Conservation (phyloP, 495 filamentous ascomycete species). For the Filosporella fistucella region DNA sequence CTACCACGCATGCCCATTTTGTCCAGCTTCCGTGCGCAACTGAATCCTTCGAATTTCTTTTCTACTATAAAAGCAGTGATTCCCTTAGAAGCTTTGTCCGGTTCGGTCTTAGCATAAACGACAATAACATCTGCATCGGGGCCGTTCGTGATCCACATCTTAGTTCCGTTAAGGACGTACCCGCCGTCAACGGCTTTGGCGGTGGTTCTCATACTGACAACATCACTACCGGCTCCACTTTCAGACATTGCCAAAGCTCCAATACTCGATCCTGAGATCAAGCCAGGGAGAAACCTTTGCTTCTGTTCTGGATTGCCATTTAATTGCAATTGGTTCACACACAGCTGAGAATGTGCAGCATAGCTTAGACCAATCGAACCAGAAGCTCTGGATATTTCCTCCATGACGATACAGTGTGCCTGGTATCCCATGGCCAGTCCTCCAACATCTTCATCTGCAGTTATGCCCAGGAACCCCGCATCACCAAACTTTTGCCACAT, state of each 20-base stretch:
- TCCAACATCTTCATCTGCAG: slow-evolving; percentile 89
- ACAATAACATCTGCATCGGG: slow-evolving; percentile 83
- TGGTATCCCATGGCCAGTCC: slow-evolving; percentile 93
- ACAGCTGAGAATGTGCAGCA: slow-evolving; percentile 93
- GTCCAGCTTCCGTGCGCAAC: slow-evolving; percentile 85
- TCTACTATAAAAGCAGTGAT: slow-evolving; percentile 95
- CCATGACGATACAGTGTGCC: slow-evolving; percentile 94
- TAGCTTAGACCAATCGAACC: slow-evolving; percentile 90
- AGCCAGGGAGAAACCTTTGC: slow-evolving; percentile 67
- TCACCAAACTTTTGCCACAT: slow-evolving; percentile 95
- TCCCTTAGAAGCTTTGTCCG: slow-evolving; percentile 76
- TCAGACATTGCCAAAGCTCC: slow-evolving; percentile 96
- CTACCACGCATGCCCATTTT: slow-evolving; percentile 98
- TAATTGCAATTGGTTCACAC: slow-evolving; percentile 92
- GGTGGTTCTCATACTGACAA: slow-evolving; percentile 89
- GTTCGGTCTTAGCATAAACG: slow-evolving; percentile 93
- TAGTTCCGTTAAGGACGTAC: slow-evolving; percentile 81
- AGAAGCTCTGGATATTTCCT: slow-evolving; percentile 63
- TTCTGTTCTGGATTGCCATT: slow-evolving; percentile 84
- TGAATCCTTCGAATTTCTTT: slow-evolving; percentile 69
- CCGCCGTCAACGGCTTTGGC: slow-evolving; percentile 80
- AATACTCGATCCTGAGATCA: slow-evolving; percentile 77
- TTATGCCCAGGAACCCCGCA: slow-evolving; percentile 89
- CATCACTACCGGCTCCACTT: slow-evolving; percentile 84
- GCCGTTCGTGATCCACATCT: slow-evolving; percentile 99